Evolutionary conservation across 2,329 filamentous ascomycete genomes (phyloP).

Genomic region (Ophiostoma sp.): DNA sequence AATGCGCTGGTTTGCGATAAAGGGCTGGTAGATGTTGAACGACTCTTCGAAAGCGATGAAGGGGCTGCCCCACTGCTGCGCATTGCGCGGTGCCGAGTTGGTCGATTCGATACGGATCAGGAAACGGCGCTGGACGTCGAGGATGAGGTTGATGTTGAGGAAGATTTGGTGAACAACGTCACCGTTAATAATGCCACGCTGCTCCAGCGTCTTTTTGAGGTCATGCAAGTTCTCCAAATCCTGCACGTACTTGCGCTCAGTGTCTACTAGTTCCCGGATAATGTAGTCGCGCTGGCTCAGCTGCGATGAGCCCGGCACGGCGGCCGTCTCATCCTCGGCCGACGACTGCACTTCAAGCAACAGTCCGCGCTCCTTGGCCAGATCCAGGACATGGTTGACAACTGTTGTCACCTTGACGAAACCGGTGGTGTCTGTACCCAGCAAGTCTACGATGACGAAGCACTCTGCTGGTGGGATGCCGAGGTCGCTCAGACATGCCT

Average conservation of each 20-base stretch:
- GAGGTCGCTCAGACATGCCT: slow-evolving; percentile 79
- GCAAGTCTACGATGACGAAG: slow-evolving; percentile 87
- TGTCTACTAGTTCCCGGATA: slow-evolving; percentile 84
- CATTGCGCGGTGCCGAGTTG: slow-evolving; percentile 69
- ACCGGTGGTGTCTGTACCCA: slow-evolving; percentile 90
- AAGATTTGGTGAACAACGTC: slow-evolving; percentile 94
- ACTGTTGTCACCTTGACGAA: slow-evolving; percentile 88
- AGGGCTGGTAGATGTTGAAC: slow-evolving; percentile 91
- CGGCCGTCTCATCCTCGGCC: slow-evolving; percentile 49
- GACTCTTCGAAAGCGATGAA: slow-evolving; percentile 80
- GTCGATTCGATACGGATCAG: slow-evolving; percentile 94
- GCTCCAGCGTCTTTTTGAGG: slow-evolving; percentile 82
- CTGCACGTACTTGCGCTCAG: slow-evolving; percentile 95
- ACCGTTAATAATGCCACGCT: slow-evolving; percentile 79
- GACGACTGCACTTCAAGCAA: slow-evolving; percentile 59
- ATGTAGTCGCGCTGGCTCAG: slow-evolving; percentile 79
- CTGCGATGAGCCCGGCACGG: slow-evolving; percentile 53
- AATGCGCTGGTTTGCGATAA: slow-evolving; percentile 92
- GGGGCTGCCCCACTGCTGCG: slow-evolving; percentile 91
- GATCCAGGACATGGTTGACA: slow-evolving; percentile 85
- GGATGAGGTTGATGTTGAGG: slow-evolving; percentile 86
- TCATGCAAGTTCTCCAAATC: slow-evolving; percentile 92
- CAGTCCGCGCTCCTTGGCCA: slow-evolving; percentile 71
- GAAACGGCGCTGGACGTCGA: slow-evolving; percentile 93
- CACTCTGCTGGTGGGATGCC: slow-evolving; percentile 74